A percentile compares a stretch with the other conserved stretches of the same genome.
Evolutionary conservation across 352 stramenopile genomes (phyloP).

Genomic region (Phytophthora sp.): DNA sequence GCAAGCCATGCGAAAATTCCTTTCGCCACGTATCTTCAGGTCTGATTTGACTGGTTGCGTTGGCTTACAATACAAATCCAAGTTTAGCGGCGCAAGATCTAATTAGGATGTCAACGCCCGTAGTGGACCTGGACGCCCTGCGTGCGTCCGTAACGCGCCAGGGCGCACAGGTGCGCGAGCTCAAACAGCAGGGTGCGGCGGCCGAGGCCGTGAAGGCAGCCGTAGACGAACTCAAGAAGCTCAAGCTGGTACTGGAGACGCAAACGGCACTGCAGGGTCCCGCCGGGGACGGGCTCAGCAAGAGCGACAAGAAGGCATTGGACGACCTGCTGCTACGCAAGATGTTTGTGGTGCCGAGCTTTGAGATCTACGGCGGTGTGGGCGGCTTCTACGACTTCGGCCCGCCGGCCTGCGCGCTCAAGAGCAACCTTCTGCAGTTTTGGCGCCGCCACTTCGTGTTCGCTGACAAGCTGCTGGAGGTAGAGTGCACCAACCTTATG

Average conservation of each 20-base stretch:
- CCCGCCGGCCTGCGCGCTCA: slow-evolving; percentile 94
- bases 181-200: slow-evolving; percentile 96
- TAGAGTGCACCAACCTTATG: slow-evolving; percentile 99
- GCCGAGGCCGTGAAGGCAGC: slow-evolving; percentile 90
- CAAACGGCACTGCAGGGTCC: slow-evolving; percentile 79
- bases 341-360: slow-evolving; percentile 99
- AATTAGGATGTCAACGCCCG: slow-evolving; percentile 16
- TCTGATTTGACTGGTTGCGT: slow-evolving; percentile 11
- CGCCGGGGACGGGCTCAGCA: slow-evolving; percentile 64
- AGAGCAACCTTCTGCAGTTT: slow-evolving; percentile 95
- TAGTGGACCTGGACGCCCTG: slow-evolving; percentile 93
- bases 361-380: slow-evolving; percentile 99
- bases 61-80: slow-evolving; percentile 30
- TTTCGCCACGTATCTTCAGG: not conserved
- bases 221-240: slow-evolving; percentile 92
- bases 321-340: slow-evolving; percentile 98
- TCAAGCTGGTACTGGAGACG: slow-evolving; percentile 92
- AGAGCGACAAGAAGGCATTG: slow-evolving; percentile 91
- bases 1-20: slow-evolving; percentile 6
- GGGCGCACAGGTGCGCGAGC: slow-evolving; percentile 92
- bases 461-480: slow-evolving; percentile 98
- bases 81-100: slow-evolving; percentile 18
- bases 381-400: slow-evolving; percentile 99
- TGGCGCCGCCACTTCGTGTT: slow-evolving; percentile 99
- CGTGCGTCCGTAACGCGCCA: slow-evolving; percentile 96